Evolutionary conservation across 768 basidiomycete genomes (phyloP).

Genomic region (Galerina sulciceps): DNA sequence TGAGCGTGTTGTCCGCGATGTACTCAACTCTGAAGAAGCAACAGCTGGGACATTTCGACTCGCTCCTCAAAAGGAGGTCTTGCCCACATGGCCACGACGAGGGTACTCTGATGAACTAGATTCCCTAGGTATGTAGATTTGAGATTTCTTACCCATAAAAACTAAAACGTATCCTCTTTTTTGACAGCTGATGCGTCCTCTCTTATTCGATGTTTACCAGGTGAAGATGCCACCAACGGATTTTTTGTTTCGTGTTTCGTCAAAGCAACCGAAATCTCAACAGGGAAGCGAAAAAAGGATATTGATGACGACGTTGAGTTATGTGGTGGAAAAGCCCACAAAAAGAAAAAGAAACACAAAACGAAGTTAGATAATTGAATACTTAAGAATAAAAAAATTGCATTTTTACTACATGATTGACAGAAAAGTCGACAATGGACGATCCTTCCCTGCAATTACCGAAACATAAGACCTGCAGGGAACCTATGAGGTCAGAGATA

Average conservation of each 20-base stretch:
- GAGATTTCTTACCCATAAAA: neutral
- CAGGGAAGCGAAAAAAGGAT: constrained; percentile 28
- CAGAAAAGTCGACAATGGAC: neutral
- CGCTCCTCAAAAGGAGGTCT: constrained; percentile 65
- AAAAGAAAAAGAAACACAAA: constrained; percentile 27
- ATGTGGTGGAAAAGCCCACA: constrained; percentile 19
- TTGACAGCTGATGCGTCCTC: constrained; percentile 60
- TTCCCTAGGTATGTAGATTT: constrained; percentile 45
- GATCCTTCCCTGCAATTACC: neutral
- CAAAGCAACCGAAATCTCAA: constrained; percentile 17
- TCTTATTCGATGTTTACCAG: constrained; percentile 74
- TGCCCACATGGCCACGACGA: constrained; percentile 84
- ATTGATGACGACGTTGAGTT: constrained; percentile 27
- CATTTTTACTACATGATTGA: constrained; percentile 8
- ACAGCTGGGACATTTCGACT: constrained; percentile 61
- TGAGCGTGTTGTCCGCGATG: constrained; percentile 84
- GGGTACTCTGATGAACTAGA: constrained; percentile 73
- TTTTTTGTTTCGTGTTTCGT: constrained; percentile 98
- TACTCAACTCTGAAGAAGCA: constrained; percentile 76
- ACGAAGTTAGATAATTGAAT: constrained; percentile 8
- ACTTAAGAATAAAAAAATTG: constrained; percentile 1
- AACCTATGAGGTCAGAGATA: constrained; percentile 13
- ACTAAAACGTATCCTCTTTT: neutral
- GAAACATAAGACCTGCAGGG: constrained; percentile 1
- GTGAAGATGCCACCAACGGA: constrained; percentile 90